A percentile compares a stretch with the other conserved stretches of the same genome.
Conservation (phyloP, 2,329 filamentous ascomycete genomes). For the Fusarium sp. region DNA sequence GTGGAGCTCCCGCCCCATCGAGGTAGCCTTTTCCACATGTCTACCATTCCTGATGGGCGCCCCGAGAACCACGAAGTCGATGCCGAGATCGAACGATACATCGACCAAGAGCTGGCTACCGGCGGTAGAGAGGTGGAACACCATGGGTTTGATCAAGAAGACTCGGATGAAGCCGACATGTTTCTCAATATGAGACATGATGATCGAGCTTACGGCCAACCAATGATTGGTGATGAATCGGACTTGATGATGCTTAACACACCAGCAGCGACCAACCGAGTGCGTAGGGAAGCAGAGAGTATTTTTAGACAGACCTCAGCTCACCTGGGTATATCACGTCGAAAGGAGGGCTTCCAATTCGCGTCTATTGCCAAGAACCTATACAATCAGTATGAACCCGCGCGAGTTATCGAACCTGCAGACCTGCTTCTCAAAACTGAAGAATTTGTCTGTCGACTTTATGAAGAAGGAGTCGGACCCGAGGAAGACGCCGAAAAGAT, state of each 20-base stretch:
- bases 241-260: conserved; percentile 66
- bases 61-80: conserved; percentile 46
- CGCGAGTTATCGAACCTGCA: conserved; percentile 72
- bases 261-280: conserved; percentile 62
- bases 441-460: conserved; percentile 70
- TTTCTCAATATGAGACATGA: conserved; percentile 60
- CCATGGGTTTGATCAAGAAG: conserved; percentile 51
- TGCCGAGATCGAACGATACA: conserved; percentile 50
- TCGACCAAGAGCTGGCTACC: conserved; percentile 51
- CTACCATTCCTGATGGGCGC: conserved; percentile 24
- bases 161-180: conserved; percentile 56
- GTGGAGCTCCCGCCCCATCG: conserved; percentile 47
- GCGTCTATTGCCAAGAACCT: conserved; percentile 76
- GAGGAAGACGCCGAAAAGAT: conserved; percentile 65
- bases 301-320: conserved; percentile 63
- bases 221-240: conserved; percentile 55
- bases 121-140: conserved; percentile 51
- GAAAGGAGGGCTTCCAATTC: conserved; percentile 70
- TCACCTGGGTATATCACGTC: conserved; percentile 52
- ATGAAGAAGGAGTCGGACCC: conserved; percentile 67
- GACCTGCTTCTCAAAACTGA: conserved; percentile 80
- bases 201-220: conserved; percentile 51
- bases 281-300: conserved; percentile 64
- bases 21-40: conserved; percentile 48
- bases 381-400: conserved; percentile 63